These are phyloP conservation scores for Tolypocladium endophyticum DNA, from an alignment of 2,329 filamentous ascomycete species.

Conservation along the genomic window DNA sequence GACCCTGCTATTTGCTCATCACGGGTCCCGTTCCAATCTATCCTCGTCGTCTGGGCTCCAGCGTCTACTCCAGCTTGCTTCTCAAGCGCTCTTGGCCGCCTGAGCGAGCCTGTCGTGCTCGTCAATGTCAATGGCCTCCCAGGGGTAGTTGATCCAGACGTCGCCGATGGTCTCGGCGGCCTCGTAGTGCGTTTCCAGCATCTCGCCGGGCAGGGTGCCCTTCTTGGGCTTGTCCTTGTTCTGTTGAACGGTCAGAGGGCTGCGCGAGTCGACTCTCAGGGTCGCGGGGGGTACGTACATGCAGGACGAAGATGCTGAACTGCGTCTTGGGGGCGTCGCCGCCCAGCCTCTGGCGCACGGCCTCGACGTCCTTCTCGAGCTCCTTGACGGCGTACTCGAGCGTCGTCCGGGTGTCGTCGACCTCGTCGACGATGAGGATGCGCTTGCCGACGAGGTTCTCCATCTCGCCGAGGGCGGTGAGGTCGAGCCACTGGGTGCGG, in stretches of 20 bases:
- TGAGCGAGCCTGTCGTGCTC: slow-evolving; percentile 71
- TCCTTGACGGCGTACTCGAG: slow-evolving; percentile 90
- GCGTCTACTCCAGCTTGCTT: not conserved
- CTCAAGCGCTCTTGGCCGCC: slow-evolving; percentile 18
- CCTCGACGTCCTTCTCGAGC: slow-evolving; percentile 87
- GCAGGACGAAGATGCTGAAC: slow-evolving; percentile 91
- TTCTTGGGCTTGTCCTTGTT: slow-evolving; percentile 99
- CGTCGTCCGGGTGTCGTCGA: slow-evolving; percentile 89
- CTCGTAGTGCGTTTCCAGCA: slow-evolving; percentile 68
- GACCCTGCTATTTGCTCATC: not conserved
- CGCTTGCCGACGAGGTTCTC: slow-evolving; percentile 83
- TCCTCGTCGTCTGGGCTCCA: not conserved
- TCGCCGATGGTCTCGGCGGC: slow-evolving; percentile 85
- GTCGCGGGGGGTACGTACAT: slow-evolving; percentile 45
- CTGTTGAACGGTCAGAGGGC: slow-evolving; percentile 25
- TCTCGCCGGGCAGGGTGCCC: slow-evolving; percentile 67
- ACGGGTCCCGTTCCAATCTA: not conserved
- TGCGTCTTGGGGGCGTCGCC: slow-evolving; percentile 58
- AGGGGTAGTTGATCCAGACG: slow-evolving; percentile 98
- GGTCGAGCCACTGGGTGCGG: slow-evolving; percentile 94
- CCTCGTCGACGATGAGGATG: slow-evolving; percentile 87
- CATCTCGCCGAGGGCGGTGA: slow-evolving; percentile 74
- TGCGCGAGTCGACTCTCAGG: too few species aligned
- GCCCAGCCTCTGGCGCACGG: slow-evolving; percentile 64
- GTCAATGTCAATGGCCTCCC: slow-evolving; percentile 91